Base-by-base conservation (phyloP, 805 yeast genomes). In the Naumovozyma castellii region DNA sequence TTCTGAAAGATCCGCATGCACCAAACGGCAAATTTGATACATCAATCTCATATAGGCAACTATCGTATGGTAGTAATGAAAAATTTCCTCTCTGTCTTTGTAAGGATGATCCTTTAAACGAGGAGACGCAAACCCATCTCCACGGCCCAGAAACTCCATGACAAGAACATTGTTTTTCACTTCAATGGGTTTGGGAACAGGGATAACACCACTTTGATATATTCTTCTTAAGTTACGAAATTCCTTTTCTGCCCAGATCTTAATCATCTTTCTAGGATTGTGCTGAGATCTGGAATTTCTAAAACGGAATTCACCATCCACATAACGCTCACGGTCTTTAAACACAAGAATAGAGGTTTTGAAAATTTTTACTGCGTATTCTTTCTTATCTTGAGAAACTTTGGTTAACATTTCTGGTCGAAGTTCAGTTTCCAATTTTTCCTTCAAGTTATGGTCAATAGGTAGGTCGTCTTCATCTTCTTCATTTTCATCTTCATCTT, bases 191-290 rank as follows among this genome's bases (percentile, higher is more conserved):
- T 84, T 83, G 0, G 99, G 98, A 31, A 86, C 81, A n/a, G 94
- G 92, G 28, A 92, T 82, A 9, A 59, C 58, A 0, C 94, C 95
- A 41, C 78, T 72, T 35, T 72, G 57, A 58, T 82, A 67, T 16
- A 92, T 69, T 55, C 99, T 73, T 59, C 85, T 90, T 61, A 92
- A 69, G 57, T 92, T 92, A 41, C 99, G 67, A 49, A 88, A 90
- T 64, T 92, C 99, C 57, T 92, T 92, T 59, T 92, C 98, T 0
- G 98, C 97, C 99, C 99, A 92, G 18, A 88, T 73, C 60, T 85
- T 86, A 46, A 92, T 95, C 97, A 92, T 90, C 57, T 90, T 90
- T 55, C 98, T 72, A 8, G 97, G 97, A 56, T 92, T 92, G 48
- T 87, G 86, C 53, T 84, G 87, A 31, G 78, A 75, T 51, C 90